Evolutionary conservation across 352 stramenopile species (phyloP).

Genomic region (Phytophthora capsici): DNA sequence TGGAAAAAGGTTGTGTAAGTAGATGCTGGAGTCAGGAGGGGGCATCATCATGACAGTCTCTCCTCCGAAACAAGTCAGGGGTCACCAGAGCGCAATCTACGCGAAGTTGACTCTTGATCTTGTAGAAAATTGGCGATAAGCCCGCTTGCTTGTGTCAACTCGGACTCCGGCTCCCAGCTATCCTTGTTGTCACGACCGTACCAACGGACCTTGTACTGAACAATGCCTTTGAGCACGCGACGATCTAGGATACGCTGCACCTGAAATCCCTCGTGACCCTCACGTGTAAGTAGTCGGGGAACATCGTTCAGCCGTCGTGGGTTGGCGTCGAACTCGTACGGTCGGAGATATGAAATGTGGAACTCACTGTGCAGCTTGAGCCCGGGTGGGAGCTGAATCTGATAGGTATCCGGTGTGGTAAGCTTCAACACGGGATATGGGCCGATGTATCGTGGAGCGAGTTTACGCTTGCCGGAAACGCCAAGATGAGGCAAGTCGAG

Average conservation of each 20-base stretch:
- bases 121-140: neutral
- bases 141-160: neutral
- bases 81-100: neutral
- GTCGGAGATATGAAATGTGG: slow-evolving; percentile 13
- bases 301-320: slow-evolving; percentile 4
- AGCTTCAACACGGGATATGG: slow-evolving; percentile 8
- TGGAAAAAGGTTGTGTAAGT: no score
- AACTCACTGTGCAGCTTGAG: slow-evolving; percentile 29
- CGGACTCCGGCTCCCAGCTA: neutral
- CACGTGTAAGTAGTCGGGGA: neutral
- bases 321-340: slow-evolving; percentile 20
- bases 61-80: neutral
- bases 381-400: slow-evolving; percentile 13
- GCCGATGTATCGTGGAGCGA: slow-evolving; percentile 23
- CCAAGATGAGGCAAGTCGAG: slow-evolving; percentile 14
- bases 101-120: neutral
- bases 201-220: neutral
- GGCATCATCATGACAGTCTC: neutral
- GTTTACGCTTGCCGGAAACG: slow-evolving; percentile 14
- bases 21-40: no score
- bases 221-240: neutral
- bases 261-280: neutral
- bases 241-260: neutral
- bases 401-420: slow-evolving; percentile 13
- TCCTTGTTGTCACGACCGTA: neutral